phyloP scores from a whole-genome alignment of 2,329 filamentous ascomycete genomes.

The Alternaria ethzedia region DNA sequence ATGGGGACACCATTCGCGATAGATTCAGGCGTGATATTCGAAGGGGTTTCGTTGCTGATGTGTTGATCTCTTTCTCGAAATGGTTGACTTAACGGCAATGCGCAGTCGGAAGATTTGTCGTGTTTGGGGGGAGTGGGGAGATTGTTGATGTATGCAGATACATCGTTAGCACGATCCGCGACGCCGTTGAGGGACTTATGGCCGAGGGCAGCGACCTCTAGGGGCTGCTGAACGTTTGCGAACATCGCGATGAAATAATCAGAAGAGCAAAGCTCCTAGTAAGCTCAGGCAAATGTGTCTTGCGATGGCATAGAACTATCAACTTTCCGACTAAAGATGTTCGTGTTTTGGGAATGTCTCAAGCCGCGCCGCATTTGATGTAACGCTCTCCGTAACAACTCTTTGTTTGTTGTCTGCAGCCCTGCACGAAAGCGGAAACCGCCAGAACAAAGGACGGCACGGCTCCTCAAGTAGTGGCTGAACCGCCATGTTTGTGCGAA shows the following conservation, averaged over 20 bases:
- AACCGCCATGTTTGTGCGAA: neutral
- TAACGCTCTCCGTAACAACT: neutral
- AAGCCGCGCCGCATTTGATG: neutral
- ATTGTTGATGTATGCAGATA: neutral
- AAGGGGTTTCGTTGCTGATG: neutral
- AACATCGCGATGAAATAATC: neutral
- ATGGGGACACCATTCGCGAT: neutral
- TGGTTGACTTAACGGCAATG: neutral
- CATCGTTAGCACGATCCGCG: neutral
- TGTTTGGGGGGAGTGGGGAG: neutral
- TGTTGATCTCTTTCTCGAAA: neutral
- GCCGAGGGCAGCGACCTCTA: neutral
- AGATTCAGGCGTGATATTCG: neutral
- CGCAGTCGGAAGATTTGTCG: neutral
- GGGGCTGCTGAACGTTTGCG: neutral
- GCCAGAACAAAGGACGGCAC: neutral
- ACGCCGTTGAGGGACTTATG: neutral
- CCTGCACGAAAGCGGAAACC: neutral
- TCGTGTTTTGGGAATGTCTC: neutral
- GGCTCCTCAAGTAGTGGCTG: neutral
- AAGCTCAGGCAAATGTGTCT: neutral
- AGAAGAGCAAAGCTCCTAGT: neutral
- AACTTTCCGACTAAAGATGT: neutral
- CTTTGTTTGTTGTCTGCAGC: neutral
- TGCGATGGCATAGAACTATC: neutral